Evolutionary conservation across 768 basidiomycete genomes (phyloP), one percentile per base, ranked within the genome.

Genomic region (Xerocomellus dryophilus): DNA sequence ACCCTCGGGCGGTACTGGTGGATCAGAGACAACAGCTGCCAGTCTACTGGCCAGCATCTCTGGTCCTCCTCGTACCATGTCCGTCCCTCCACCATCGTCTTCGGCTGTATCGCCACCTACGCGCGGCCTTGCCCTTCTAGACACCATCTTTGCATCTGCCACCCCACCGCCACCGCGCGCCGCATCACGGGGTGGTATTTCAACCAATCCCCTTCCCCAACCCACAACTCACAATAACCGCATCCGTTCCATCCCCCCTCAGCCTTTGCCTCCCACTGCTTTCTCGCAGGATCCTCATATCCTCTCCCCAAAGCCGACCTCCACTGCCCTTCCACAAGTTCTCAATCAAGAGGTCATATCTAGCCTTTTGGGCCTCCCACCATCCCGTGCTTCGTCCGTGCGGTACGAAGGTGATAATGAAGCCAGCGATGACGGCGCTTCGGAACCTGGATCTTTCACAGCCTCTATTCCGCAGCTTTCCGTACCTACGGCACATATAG

Each of bases 131-230:
- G 73, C 80, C 17, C 74, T 91, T 31, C 72, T 91, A 15, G 76
- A 86, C 58, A 78, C 81, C 12, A 87, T 91, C 39, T 90, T 91
- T 64, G 88, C 88, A 4, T 90, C 88, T 6, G 88, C 83, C 6
- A 71, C 68, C 15, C 67, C 68, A 21, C 62, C 70, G 12, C 66
- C 59, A 40, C 59, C 43, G 2, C 57, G 59, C 5, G 53, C 55
- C 31, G 36, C 55, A 29, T 67, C 69, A 53, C 67, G 59, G 9
- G 23, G 44, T 15, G 46, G 47, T 14, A 36, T 36, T n/a, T 41
- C 50, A 20, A 53, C 49, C 27, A 59, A 58, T 29, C 45, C 56
- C 40, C 58, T 52, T 51, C 52, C 62, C 23, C 64, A 54, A 40
- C 21, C 43, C 47, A 53, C 45, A 21, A 48, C 45, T 38, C 40